A percentile compares a stretch with the other conserved stretches of the same genome.
These are phyloP conservation scores for Ophiosphaerella korrae DNA, from an alignment of 2,329 filamentous ascomycete genomes.

Conservation along the genomic window DNA sequence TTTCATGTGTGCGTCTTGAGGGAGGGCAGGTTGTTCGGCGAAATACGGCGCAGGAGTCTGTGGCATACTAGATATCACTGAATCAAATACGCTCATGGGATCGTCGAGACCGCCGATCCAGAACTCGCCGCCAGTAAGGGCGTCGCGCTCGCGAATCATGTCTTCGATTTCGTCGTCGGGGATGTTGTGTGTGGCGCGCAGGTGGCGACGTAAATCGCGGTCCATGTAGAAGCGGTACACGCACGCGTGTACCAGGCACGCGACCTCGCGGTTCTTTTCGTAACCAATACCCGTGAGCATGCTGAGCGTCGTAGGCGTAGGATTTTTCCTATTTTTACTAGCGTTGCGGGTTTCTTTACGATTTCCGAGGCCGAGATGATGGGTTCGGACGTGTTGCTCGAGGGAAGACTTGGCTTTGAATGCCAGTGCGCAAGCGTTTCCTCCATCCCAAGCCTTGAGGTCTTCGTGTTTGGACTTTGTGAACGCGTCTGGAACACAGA, in stretches of 20 bases:
- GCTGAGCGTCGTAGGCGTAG: conserved; percentile 41
- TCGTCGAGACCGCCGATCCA: conserved; percentile 51
- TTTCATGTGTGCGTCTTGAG: neutral
- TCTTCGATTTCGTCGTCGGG: conserved; percentile 43
- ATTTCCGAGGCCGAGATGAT: conserved; percentile 70
- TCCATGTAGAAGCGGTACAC: conserved; percentile 61
- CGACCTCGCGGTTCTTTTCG: conserved; percentile 54
- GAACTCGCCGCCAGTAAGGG: conserved; percentile 50
- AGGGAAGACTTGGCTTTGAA: conserved; percentile 80
- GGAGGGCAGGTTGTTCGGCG: conserved; percentile 9
- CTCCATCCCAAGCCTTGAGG: conserved; percentile 66
- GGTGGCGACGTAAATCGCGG: conserved; percentile 63
- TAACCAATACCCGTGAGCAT: conserved; percentile 64
- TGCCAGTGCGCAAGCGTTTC: conserved; percentile 72
- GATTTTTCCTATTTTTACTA: conserved; percentile 43
- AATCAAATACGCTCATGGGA: conserved; percentile 24
- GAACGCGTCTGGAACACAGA: conserved; percentile 75
- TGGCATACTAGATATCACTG: conserved; percentile 37
- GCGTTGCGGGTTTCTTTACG: conserved; percentile 43
- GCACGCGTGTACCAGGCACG: conserved; percentile 59
- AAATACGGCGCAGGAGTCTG: conserved; percentile 38
- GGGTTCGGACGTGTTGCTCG: conserved; percentile 82
- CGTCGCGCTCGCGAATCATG: conserved; percentile 47
- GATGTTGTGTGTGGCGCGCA: conserved; percentile 52
- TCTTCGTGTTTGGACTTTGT: conserved; percentile 56